phyloP scores from a whole-genome alignment of 495 filamentous ascomycete genomes.

The Trypethelium eluteriae region DNA sequence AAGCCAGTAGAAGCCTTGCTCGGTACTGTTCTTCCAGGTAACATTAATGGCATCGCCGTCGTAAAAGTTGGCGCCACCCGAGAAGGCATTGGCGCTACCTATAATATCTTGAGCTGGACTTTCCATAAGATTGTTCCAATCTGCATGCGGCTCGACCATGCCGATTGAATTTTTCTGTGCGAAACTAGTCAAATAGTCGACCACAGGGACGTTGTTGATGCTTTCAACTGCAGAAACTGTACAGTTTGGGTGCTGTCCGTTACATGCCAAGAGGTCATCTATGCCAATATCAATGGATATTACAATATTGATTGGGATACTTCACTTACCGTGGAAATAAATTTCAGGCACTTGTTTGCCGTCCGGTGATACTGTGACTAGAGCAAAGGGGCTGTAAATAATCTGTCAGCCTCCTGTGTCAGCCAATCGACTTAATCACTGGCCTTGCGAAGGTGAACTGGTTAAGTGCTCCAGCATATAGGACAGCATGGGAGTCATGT shows the following conservation, averaged over 20 bases:
- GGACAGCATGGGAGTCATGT: constrained; percentile 43
- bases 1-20: constrained; percentile 29
- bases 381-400: constrained; percentile 19
- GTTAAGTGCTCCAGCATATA: constrained; percentile 38
- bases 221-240: constrained; percentile 30
- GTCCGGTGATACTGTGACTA: constrained; percentile 46
- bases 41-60: constrained; percentile 36
- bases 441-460: constrained; percentile 43
- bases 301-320: background rate
- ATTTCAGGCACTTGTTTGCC: constrained; percentile 43
- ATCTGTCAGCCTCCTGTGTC: background rate
- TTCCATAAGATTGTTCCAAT: constrained; percentile 47
- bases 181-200: constrained; percentile 39
- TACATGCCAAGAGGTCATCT: background rate
- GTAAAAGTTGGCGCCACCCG: constrained; percentile 41
- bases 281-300: background rate
- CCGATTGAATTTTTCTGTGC: constrained; percentile 38
- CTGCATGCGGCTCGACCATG: constrained; percentile 42
- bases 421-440: background rate
- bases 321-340: constrained; percentile 34
- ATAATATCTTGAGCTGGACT: constrained; percentile 41
- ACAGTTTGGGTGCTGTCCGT: background rate
- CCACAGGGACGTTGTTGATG: constrained; percentile 42
- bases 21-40: constrained; percentile 38
- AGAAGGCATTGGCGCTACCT: constrained; percentile 32